These are phyloP conservation scores for Phaseolus coccineus DNA, from an alignment of 331 rosid genomes.

Conservation along the genomic window DNA sequence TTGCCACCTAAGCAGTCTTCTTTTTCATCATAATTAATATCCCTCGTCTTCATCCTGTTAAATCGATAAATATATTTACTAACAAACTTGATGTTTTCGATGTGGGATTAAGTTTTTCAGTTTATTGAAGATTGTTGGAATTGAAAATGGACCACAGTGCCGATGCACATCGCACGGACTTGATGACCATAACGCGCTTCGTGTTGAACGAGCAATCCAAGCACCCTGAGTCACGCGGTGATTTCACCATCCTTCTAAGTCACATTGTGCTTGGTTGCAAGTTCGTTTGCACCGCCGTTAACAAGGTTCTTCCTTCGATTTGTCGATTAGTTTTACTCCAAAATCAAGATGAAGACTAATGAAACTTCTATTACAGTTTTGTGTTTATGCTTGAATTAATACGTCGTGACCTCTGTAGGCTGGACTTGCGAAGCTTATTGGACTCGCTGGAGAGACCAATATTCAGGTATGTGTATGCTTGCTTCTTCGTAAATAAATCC, in stretches of 20 bases:
- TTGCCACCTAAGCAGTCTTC: too few relatives aligned
- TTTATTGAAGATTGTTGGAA: too few relatives aligned
- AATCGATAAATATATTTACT: too few relatives aligned
- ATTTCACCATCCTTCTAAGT: slow-evolving; percentile 84
- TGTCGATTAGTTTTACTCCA: neutral
- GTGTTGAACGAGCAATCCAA: slow-evolving; percentile 90
- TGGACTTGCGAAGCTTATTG: slow-evolving; percentile 93
- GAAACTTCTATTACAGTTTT: neutral
- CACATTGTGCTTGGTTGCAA: slow-evolving; percentile 95
- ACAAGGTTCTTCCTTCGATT: slow-evolving; percentile 50
- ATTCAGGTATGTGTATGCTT: slow-evolving; percentile 61
- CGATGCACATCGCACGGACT: slow-evolving; percentile 77
- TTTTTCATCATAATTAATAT: too few relatives aligned
- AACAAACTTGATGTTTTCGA: too few relatives aligned
- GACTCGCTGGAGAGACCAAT: slow-evolving; percentile 96
- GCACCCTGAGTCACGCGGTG: slow-evolving; percentile 88
- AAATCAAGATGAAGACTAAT: neutral
- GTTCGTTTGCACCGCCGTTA: slow-evolving; percentile 87
- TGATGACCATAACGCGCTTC: slow-evolving; percentile 90
- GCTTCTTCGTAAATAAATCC: neutral
- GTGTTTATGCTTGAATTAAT: neutral
- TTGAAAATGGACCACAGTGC: slow-evolving; percentile 79
- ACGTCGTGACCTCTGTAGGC: slow-evolving; percentile 59
- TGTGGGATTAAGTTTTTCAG: neutral
- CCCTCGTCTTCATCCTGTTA: neutral